Evolutionary conservation across 2,329 filamentous ascomycete species (phyloP).

Genomic region (Stemphylium vesicarium): DNA sequence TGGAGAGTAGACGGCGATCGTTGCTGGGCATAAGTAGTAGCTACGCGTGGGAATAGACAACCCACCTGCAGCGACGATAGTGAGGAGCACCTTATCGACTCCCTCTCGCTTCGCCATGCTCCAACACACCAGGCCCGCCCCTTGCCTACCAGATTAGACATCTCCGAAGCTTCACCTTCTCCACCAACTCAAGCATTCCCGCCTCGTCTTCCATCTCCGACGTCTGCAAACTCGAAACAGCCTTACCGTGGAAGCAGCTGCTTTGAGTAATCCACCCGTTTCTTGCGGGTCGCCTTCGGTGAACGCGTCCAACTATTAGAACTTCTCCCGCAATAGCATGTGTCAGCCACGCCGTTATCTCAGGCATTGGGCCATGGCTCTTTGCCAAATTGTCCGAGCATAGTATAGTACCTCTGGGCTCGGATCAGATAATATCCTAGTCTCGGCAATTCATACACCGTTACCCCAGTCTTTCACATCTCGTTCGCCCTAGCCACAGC

Average conservation of each 20-base stretch:
- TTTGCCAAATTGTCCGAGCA: slow-evolving; percentile 7
- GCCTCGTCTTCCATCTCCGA: too few species aligned
- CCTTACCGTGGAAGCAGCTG: neutral
- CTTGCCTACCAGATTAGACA: too few species aligned
- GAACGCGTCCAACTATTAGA: neutral
- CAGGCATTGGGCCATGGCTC: slow-evolving; percentile 13
- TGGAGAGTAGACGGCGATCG: neutral
- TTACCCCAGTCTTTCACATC: neutral
- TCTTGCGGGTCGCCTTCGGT: neutral
- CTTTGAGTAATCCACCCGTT: neutral
- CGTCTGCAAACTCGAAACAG: too few species aligned
- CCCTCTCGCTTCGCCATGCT: too few species aligned
- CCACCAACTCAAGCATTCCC: too few species aligned
- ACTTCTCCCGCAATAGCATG: neutral
- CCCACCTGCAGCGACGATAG: too few species aligned
- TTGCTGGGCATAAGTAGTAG: too few species aligned
- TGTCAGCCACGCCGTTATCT: slow-evolving; percentile 12
- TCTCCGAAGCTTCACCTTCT: too few species aligned
- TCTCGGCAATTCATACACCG: neutral
- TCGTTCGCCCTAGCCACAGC: neutral
- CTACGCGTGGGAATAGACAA: too few species aligned
- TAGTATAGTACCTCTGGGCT: neutral
- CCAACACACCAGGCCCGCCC: too few species aligned
- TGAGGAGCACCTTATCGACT: too few species aligned
- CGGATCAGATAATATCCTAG: neutral